Evolutionary conservation across 2,329 filamentous ascomycete species (phyloP).

Genomic region (Pyrenochaeta sp.): DNA sequence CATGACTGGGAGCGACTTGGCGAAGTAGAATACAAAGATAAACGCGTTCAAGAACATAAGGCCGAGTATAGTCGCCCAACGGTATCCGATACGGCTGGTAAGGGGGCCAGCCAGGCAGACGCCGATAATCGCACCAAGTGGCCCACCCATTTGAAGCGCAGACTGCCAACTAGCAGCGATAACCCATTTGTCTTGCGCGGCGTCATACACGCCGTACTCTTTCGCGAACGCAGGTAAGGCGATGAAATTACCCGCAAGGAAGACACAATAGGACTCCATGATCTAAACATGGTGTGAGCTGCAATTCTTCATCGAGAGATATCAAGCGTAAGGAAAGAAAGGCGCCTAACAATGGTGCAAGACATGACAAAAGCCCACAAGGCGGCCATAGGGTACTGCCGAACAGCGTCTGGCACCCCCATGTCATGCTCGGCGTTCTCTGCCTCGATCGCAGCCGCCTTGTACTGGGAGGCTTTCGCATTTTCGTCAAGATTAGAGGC

Average conservation of each 20-base stretch:
- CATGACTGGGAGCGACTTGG: conserved; percentile 55
- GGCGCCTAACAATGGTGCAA: conserved; percentile 59
- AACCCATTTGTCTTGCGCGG: conserved; percentile 34
- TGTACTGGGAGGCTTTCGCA: conserved; percentile 53
- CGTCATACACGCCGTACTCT: conserved; percentile 56
- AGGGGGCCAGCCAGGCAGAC: conserved; percentile 68
- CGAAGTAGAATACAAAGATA: conserved; percentile 69
- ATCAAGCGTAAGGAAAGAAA: conserved; percentile 21
- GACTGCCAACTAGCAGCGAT: conserved; percentile 67
- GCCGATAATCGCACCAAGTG: conserved; percentile 67
- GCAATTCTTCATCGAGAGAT: conserved; percentile 9
- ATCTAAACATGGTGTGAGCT: conserved; percentile 55
- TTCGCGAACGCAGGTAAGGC: conserved; percentile 59
- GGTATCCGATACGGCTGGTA: conserved; percentile 67
- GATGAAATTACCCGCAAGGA: conserved; percentile 68
- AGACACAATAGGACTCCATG: conserved; percentile 71
- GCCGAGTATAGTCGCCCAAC: conserved; percentile 64
- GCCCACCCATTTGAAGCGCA: conserved; percentile 64
- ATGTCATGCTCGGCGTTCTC: conserved; percentile 64
- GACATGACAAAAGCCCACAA: conserved; percentile 66
- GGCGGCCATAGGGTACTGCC: conserved; percentile 61
- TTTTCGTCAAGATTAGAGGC: conserved; percentile 48
- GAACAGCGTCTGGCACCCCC: conserved; percentile 59
- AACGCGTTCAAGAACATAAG: conserved; percentile 67
- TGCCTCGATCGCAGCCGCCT: conserved; percentile 64